Percentiles rank a stretch among this genome's conserved stretches.
Evolutionary conservation across 2,329 filamentous ascomycete genomes (phyloP).

Genomic region (Pseudocercospora vitis): DNA sequence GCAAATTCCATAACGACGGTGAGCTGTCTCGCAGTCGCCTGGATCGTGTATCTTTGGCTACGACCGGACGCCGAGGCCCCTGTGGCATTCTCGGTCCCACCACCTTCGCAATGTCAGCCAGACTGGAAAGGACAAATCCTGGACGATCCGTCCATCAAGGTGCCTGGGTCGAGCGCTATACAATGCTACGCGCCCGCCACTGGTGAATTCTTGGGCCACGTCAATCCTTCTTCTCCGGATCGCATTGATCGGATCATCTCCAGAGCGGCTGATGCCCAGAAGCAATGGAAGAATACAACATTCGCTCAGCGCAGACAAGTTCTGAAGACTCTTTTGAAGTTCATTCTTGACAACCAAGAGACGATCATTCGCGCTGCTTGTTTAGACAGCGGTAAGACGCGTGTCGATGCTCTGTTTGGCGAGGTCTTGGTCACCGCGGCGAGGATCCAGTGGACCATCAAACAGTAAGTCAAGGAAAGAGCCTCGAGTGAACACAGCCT

Average conservation of each 20-base stretch:
- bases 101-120: constrained; percentile 60
- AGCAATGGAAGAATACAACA: constrained; percentile 72
- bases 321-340: constrained; percentile 74
- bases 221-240: constrained; percentile 73
- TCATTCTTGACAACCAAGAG: constrained; percentile 85
- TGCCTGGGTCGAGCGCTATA: constrained; percentile 65
- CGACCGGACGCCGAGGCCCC: constrained; percentile 24
- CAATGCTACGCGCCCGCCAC: constrained; percentile 90
- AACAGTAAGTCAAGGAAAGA: too few species aligned
- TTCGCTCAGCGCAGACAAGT: constrained; percentile 77
- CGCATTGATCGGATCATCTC: constrained; percentile 78
- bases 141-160: constrained; percentile 62
- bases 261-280: constrained; percentile 72
- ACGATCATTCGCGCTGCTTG: constrained; percentile 82
- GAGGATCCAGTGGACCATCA: constrained; percentile 91
- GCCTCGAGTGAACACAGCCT: too few species aligned
- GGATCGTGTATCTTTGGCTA: constrained; percentile 13
- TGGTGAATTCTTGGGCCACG: constrained; percentile 74
- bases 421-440: constrained; percentile 93
- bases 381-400: constrained; percentile 92
- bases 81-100: constrained; percentile 41
- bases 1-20: constrained; percentile 15
- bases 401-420: constrained; percentile 88
- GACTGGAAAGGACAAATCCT: constrained; percentile 59
- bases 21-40: constrained; percentile 13